Evolutionary conservation across 768 basidiomycete species (phyloP), one percentile per base, ranked within the genome.

Genomic region (Pisolithus marmoratus): DNA sequence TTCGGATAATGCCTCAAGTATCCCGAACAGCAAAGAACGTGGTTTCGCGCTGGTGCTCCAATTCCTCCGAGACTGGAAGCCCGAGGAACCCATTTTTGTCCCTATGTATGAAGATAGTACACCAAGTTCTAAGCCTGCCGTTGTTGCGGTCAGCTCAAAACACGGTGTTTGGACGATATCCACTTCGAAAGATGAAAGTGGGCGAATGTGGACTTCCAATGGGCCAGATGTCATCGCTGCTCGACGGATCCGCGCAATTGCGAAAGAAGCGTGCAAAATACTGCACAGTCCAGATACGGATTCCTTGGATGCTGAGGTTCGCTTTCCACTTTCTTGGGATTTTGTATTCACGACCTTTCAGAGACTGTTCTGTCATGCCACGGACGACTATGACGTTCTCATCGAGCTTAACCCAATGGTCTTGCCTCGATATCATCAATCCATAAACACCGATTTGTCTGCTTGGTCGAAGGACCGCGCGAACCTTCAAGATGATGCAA

Each of bases 321-420:
- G 72, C 46, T 60, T 44, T 42, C 51, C 8, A 5, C 54, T 22
- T 44, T 8, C 7, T 4, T 22, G 42, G 34, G 19, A 49, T 12
- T n/a, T 43, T 38, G 11, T 0, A 7, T 26, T 20, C 5, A n/a
- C 9, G 36, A 29, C 52, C 61, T 1, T 8, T 8, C 58, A 95
- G 94, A 72, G 79, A n/a, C 75, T 98, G 48, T 96, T 97, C 71
- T 71, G 80, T 9, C 91, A 95, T 58, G 89, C 94, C 0, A 79
- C 81, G 3, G 73, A 81, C 3, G 88, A 94, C 60, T 99, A 96
- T 62, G 87, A 96, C 59, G 78, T 97, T 58, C 57, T 96, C 8
- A 73, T 98, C 31, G 79, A 87, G 53, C 77, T 98, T 20, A 76
- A 93, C 40, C 74, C 83, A 0, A 47, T 72, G 14, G 67, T 76